These are phyloP conservation scores for Bacterosira constricta DNA, from an alignment of 108 stramenopile genomes.

Conservation along the genomic window DNA sequence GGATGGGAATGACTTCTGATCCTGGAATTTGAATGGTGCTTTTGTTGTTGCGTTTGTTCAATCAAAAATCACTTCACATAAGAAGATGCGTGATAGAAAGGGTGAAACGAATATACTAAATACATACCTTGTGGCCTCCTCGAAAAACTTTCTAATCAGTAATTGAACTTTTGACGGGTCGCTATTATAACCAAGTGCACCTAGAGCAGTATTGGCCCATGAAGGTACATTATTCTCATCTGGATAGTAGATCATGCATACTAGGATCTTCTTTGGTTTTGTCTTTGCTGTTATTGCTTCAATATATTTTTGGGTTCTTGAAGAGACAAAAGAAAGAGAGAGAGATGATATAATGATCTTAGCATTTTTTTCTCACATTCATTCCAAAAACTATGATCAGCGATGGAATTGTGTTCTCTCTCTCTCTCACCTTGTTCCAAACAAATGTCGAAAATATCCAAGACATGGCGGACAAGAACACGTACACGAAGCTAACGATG, in stretches of 20 bases:
- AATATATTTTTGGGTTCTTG: conserved; percentile 70
- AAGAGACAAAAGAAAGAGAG: background rate
- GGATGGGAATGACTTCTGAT: conserved; percentile 76
- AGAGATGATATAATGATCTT: background rate
- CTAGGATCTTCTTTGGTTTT: conserved; percentile 80
- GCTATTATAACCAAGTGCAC: conserved; percentile 73
- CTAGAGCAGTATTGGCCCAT: conserved; percentile 85
- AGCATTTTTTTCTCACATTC: background rate
- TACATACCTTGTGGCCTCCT: conserved; percentile 66
- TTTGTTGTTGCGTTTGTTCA: too few species aligned
- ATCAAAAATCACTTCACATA: too few species aligned
- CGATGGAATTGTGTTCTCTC: too few species aligned
- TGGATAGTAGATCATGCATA: conserved; percentile 91
- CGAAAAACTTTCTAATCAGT: conserved; percentile 72
- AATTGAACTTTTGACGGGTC: conserved; percentile 74
- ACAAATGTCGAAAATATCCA: conserved; percentile 85
- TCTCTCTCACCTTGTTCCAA: conserved; percentile 71
- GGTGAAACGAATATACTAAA: background rate
- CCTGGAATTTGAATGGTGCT: conserved; percentile 68
- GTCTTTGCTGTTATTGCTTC: conserved; percentile 66
- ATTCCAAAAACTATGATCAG: background rate
- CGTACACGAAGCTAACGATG: conserved; percentile 58
- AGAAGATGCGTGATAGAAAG: background rate
- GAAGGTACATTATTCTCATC: conserved; percentile 73
- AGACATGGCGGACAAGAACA: conserved; percentile 60